Base-by-base conservation (phyloP, 306 rosid genomes). In the Prunus salicina region DNA sequence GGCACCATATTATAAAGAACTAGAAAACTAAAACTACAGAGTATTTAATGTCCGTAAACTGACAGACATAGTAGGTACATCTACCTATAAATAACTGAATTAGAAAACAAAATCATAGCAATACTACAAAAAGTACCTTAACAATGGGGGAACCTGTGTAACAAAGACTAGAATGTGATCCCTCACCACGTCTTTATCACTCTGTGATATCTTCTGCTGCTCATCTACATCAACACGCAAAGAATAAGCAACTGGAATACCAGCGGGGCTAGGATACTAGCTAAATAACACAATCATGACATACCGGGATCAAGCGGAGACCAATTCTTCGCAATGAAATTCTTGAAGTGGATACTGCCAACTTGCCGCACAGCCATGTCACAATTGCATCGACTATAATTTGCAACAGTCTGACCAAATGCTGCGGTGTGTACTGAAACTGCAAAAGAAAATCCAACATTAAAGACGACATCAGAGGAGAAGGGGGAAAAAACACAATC, bases 341-440 rank as follows among this genome's bases (percentile, higher is more conserved):
- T 96, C 88, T 96, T 96, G 77, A 96, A 96, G 82, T 96, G 99
- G 81, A 96, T 96, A 77, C 99, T 96, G 28, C 97, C 99, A 65
- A 84, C 93, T 87, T 96, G 99, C 57, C 99, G 88, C 25, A 96
- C 99, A 13, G 89, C 91, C 89, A 93, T 86, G 77, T 91, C 97
- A 61, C 89, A 84, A 78, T 84, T 91, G 73, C 80, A 80, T 93
- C 99, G 64, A 96, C 99, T 47, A 93, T 88, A 79, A 96, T 92
- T 72, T 93, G 97, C 82, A 96, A 71, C 82, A 96, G 63, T 79
- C 97, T 92, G 81, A 93, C 96, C 75, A 96, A 88, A 87, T 96
- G 99, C 80, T 89, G 99, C 6, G 98, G 99, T 6, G 97, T 85
- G 69, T 82, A 84, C 89, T 93, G 98, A 79, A 91, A 82, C 99